Evolutionary conservation across 2,329 filamentous ascomycete species (phyloP), one percentile per base, ranked within the genome.

Genomic region (Coleophoma eucalyptorum): DNA sequence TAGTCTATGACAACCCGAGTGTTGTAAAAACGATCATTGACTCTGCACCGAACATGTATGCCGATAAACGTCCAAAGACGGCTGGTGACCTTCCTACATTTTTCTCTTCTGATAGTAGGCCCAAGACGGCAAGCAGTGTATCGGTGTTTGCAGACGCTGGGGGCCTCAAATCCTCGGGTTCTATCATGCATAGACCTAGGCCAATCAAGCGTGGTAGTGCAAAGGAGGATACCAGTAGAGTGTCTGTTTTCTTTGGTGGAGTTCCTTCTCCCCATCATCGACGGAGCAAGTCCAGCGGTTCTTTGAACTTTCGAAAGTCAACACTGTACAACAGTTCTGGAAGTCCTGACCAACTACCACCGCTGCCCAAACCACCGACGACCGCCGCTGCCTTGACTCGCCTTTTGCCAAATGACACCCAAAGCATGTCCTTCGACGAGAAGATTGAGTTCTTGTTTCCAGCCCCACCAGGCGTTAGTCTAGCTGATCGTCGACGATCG

Each of bases 351-450:
- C 66, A 72, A 46, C 68, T 81, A n/a, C 77, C 78, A 6, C 75
- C 78, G 19, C 69, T 80, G 44, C 63, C 74, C 1, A 20, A 31
- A 41, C 76, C 57, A 5, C 59, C 79, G 1, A 71, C 69, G 46
- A 76, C 67, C 50, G 68, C 71, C 16, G 67, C 68, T 20, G 59
- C 65, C 15, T 58, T 68, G 6, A 51, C 63, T 37, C 64, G 74
- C 15, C 68, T 78, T 16, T 67, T 72, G 5, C 74, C 77, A 3
- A 81, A 80, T 52, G 66, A 78, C 53, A 80, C 77, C 3, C 76
- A 74, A 63, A 81, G 77, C 60, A 82, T 81, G 79, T 80, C 77
- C 0, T 74, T 80, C 53, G 70, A 81, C 47, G 79, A 82, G 58
- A 82, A 81, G 61, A 78, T 82, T 67, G 66, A 70, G 2, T 62